Evolutionary conservation across 108 stramenopile genomes (phyloP).

Genomic region (Hondaea fermentalgiana): DNA sequence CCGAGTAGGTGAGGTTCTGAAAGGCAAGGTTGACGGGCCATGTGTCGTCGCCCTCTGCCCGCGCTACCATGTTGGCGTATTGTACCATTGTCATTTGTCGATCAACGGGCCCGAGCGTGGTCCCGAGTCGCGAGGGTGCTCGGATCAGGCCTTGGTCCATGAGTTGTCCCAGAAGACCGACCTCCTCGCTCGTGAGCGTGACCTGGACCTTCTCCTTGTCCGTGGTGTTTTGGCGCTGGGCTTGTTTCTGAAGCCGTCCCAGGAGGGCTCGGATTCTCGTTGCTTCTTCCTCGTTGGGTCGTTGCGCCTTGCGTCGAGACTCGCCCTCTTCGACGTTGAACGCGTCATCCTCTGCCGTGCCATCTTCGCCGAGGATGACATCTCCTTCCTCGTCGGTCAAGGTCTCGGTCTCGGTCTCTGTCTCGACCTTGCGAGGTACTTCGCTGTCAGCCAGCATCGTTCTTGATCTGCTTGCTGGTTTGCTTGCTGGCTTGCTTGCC

Average conservation of each 20-base stretch:
- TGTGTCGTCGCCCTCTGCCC: neutral
- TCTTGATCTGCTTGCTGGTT: no score
- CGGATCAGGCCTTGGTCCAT: neutral
- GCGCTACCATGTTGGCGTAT: neutral
- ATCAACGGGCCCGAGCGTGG: neutral
- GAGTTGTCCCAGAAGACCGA: neutral
- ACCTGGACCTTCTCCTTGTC: neutral
- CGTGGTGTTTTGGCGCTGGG: neutral
- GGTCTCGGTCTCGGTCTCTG: no score
- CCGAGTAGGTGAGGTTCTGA: neutral
- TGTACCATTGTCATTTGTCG: neutral
- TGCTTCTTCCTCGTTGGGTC: neutral
- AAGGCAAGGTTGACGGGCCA: conserved; percentile 5
- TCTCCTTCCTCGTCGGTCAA: no score
- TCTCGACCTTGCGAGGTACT: no score
- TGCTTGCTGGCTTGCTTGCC: no score
- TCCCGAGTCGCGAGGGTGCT: neutral
- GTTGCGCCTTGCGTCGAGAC: neutral
- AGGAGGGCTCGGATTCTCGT: neutral
- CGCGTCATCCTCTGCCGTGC: neutral
- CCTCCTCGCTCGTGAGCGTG: neutral
- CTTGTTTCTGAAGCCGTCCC: neutral
- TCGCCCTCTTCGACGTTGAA: neutral
- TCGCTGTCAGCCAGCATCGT: no score
- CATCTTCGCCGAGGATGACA: no score